Evolutionary conservation across 2,329 filamentous ascomycete genomes (phyloP).

Genomic region (Paecilomyces fulvus): DNA sequence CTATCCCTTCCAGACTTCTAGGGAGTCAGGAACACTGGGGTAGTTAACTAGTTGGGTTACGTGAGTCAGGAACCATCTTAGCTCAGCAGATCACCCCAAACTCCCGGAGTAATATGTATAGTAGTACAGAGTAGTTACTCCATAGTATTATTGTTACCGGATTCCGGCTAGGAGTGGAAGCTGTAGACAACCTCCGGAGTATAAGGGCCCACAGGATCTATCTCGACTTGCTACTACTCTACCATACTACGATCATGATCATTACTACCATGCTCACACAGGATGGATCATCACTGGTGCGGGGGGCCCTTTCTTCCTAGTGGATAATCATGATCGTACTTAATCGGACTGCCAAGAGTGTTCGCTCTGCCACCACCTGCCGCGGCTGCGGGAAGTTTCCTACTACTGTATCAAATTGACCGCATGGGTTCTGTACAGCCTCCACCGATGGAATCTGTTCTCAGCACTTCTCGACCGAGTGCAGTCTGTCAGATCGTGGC

Average conservation of each 20-base stretch:
- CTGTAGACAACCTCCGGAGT: background rate
- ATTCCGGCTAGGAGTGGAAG: no score
- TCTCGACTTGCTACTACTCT: background rate
- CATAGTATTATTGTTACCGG: no score
- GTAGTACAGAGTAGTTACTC: no score
- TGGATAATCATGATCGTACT: background rate
- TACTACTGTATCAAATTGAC: background rate
- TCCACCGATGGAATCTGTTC: background rate
- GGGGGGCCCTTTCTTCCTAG: background rate
- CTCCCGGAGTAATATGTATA: background rate
- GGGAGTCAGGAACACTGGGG: background rate
- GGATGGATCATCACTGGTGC: background rate
- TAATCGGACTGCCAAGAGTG: background rate
- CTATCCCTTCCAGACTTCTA: no score
- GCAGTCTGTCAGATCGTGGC: background rate
- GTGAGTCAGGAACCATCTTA: background rate
- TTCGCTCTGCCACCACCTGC: background rate
- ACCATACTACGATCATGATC: background rate
- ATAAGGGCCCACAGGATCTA: background rate
- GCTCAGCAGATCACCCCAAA: background rate
- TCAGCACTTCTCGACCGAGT: background rate
- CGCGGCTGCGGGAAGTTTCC: background rate
- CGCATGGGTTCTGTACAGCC: background rate
- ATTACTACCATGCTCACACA: background rate
- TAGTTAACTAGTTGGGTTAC: background rate